Base-by-base conservation (phyloP, 2,329 filamentous ascomycete species). In the Elsinoe ampelina region DNA sequence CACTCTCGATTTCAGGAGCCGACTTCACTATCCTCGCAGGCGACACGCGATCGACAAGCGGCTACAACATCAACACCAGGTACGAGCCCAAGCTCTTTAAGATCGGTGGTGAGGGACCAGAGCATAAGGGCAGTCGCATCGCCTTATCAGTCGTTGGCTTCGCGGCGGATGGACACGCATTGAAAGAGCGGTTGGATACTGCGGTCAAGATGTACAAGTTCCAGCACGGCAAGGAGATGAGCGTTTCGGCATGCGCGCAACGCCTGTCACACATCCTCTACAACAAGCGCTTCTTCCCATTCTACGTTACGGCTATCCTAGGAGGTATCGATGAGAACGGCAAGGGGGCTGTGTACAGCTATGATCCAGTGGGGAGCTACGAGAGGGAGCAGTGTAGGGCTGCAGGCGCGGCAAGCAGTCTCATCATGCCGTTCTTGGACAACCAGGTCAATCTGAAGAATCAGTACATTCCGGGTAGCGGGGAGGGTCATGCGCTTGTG, bases 401-500 rank as follows among this genome's bases (percentile, higher is more conserved):
- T 35, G 93, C 89, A 41, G 93, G 93, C 66, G 91, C 93, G 12
- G 86, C 89, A 55, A 65, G 62, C 48, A 93, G 88, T 67, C 76
- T 98, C 72, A 98, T 98, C 74, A 98, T 96, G 88, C 93, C 93
- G 1, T 98, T 98, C 80, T 76, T 98, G 68, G 93, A 98, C 73
- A 98, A 98, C 73, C 95, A 98, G 75, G 93, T 98, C 77, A 97
- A 97, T 77, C 92, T 92, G 80, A 98, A 96, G 82, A 98, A 98
- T 72, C 92, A 96, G 77, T 95, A 95, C 71, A 80, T 93, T 57
- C 90, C 92, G 10, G 88, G 86, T 47, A 92, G 87, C 65, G 90
- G 89, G 58, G 80, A 82, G 59, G 92, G 92, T 42, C 87, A 95
- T 72, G 85, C 84, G 55, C 76, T 96, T 65, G 75, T 87, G 75